Base-by-base conservation (phyloP, 2,329 filamentous ascomycete genomes). In the Fonsecaea multimorphosa region DNA sequence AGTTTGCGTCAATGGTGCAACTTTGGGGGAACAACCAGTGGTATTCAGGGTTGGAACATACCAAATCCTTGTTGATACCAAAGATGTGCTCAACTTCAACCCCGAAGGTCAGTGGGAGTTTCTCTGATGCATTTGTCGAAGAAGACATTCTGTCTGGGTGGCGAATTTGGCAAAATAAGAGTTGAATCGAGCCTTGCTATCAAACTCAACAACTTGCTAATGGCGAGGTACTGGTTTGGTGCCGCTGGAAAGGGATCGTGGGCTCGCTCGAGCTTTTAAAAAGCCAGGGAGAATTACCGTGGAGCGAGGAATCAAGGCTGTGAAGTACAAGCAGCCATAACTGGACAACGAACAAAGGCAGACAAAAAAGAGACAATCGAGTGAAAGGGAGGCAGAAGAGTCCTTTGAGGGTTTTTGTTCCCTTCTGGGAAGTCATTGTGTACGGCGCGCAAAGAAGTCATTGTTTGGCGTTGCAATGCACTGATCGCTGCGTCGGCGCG, bases 21-120 rank as follows among this genome's bases (percentile, higher is more conserved):
- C 49, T 19, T 8, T 49, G 24, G 31, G 56, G 56, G n/a, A 40
- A 27, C 19, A 58, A n/a, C 56, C 38, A 34, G 24, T 5, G 16
- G 19, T 49, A 49, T 8, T 9, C 56, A 19, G 38, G 38, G 27
- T 31, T 24, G 11, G 14, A 7, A 19, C 24, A 16, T 24, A 58
- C 27, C 29, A 32, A 16, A 22, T 49, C 24, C 40, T 49, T 27
- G n/a, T 58, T 49, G 40, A 58, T 24, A 31, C 56, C 56, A 19
- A 58, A 58, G 32, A 49, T 22, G 31, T 58, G 40, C 31, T 58
- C 56, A 16, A 58, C 34, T 32, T 58, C 56, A 22, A 58, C 22
- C 22, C 38, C 56, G 44, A 58, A 58, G 16, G 56, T 58, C 24
- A 58, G 38, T 1, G 40, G 31, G n/a, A 49, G 38, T n/a, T 9